Base-by-base conservation (phyloP, 495 filamentous ascomycete genomes). In the Aspergillus incahuasiensis region DNA sequence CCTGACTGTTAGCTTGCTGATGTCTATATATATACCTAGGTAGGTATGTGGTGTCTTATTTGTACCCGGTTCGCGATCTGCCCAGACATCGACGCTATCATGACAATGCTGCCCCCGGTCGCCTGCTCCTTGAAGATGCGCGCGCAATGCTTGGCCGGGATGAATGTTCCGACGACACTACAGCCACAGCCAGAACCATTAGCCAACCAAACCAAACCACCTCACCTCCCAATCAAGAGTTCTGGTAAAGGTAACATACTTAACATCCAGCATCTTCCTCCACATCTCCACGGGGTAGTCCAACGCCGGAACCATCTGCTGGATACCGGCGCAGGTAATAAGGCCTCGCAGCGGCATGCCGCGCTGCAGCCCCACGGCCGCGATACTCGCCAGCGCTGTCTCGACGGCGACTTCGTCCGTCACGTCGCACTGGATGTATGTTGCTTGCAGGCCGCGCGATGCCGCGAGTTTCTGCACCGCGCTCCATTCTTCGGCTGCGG, bases 261-360 rank as follows among this genome's bases (percentile, higher is more conserved):
- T 90, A 21, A 89, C 80, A 52, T 83, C 79, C 56, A 89, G 62
- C 80, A 90, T 87, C 55, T 74, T 79, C 57, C 86, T 79, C 5
- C 70, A 73, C 54, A 84, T 80, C 54, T 82, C 79, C 3, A 79
- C 72, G 6, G 79, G 80, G 59, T 89, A 89, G 50, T 89, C 83
- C 54, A 88, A 67, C 1, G 86, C 84, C 1, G 79, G 66, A 0
- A 72, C 71, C 61, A 82, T 84, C 48, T 77, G 78, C 58, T 90
- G 88, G 54, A 95, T 90, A 60, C 91, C 90, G 28, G 90, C 91
- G 51, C 88, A 87, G 71, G 89, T 91, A 72, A 95, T 80, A 15
- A 91, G 74, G 20, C 92, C 86, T 53, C 91, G 82, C 16, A 90
- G 74, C 5, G 80, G 72, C 56, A 77, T 67, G 25, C 65, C 60